These are phyloP conservation scores for Lipomyces orientalis DNA, from an alignment of 805 yeast species.

Conservation along the genomic window DNA sequence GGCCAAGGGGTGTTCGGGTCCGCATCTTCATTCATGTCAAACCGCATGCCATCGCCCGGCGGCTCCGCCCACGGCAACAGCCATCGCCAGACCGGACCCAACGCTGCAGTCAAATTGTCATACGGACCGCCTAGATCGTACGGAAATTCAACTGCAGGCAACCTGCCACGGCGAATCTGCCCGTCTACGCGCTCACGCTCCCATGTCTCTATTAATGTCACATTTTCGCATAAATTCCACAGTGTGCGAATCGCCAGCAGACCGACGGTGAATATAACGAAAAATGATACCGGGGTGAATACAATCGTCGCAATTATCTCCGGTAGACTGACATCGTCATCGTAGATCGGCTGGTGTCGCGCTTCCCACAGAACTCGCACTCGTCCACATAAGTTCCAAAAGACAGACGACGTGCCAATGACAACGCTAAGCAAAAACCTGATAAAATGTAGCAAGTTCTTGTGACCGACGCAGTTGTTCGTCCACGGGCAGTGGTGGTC, in stretches of 20 bases:
- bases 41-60: constrained; percentile 62
- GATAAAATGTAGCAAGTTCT: constrained; percentile 77
- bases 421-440: constrained; percentile 73
- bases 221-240: constrained; percentile 62
- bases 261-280: constrained; percentile 66
- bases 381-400: constrained; percentile 52
- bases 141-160: constrained; percentile 63
- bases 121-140: constrained; percentile 75
- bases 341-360: constrained; percentile 38
- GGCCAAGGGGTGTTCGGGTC: constrained; percentile 82
- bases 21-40: constrained; percentile 57
- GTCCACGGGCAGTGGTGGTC: constrained; percentile 98
- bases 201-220: constrained; percentile 92
- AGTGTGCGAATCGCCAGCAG: constrained; percentile 67
- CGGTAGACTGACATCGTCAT: constrained; percentile 63
- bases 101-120: constrained; percentile 56
- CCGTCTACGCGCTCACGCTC: constrained; percentile 80
- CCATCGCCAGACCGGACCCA: constrained; percentile 75
- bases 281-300: constrained; percentile 58
- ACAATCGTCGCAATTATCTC: constrained; percentile 64
- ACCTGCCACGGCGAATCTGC: constrained; percentile 54
- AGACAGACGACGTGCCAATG: constrained; percentile 47
- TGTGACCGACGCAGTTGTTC: constrained; percentile 82
- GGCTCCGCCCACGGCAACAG: constrained; percentile 74
- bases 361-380: constrained; percentile 52